These are phyloP conservation scores for Microbotryum intermedium DNA, from an alignment of 1,284 basidiomycete genomes.

Conservation along the genomic window DNA sequence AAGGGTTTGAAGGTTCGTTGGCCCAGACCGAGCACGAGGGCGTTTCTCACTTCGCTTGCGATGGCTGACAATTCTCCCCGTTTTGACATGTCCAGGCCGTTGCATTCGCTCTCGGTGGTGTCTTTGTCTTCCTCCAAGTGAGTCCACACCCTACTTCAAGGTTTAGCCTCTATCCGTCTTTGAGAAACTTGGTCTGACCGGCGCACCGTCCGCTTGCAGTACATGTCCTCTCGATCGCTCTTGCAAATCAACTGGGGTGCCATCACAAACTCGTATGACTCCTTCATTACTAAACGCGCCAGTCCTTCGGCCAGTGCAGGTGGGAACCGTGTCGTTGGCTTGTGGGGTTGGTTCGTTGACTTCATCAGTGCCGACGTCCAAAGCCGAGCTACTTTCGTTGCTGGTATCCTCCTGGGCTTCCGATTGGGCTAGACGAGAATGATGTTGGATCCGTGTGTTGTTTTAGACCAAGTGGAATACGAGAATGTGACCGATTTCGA, in stretches of 20 bases:
- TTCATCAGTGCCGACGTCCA: conserved; percentile 33
- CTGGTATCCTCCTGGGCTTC: conserved; percentile 29
- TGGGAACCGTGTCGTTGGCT: conserved; percentile 22
- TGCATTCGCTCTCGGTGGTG: conserved; percentile 32
- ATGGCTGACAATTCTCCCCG: no score
- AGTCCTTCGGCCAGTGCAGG: conserved; percentile 11
- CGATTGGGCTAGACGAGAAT: conserved; percentile 13
- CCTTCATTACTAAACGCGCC: conserved; percentile 17
- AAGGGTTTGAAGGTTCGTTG: conserved; percentile 29
- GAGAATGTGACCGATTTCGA: no score
- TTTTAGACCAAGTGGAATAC: neutral
- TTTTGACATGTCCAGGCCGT: conserved; percentile 10
- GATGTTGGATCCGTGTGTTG: neutral
- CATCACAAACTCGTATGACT: conserved; percentile 29
- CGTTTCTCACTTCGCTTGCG: no score
- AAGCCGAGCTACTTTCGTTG: conserved; percentile 31
- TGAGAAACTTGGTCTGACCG: neutral
- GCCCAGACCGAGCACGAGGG: no score
- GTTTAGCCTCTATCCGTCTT: neutral
- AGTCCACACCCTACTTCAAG: neutral
- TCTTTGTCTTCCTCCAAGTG: conserved; percentile 33
- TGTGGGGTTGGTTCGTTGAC: conserved; percentile 28
- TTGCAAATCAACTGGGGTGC: conserved; percentile 32
- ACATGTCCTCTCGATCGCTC: conserved; percentile 32
- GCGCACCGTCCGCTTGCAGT: conserved; percentile 11